phyloP scores from a whole-genome alignment of 805 yeast genomes.

The Komagataella kurtzmanii region DNA sequence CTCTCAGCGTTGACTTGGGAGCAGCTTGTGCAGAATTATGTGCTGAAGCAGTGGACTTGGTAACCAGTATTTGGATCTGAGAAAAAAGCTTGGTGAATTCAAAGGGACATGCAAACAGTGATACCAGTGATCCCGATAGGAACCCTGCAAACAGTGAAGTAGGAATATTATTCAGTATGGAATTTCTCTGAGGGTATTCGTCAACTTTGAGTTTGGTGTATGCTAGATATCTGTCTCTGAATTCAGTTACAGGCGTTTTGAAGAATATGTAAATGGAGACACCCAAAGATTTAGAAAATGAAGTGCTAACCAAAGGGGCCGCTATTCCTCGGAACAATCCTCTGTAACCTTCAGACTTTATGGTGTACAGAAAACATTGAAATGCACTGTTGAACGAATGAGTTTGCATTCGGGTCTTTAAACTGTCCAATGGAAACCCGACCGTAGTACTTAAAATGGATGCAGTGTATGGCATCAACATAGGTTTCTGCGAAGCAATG shows the following conservation, averaged over 20 bases:
- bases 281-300: slow-evolving; percentile 50
- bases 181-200: slow-evolving; percentile 4
- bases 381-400: slow-evolving; percentile 43
- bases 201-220: slow-evolving; percentile 1
- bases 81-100: slow-evolving; percentile 76
- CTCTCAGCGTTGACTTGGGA: slow-evolving; percentile 21
- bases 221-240: neutral
- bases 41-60: slow-evolving; percentile 10
- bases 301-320: slow-evolving; percentile 60
- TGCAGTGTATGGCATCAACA: slow-evolving; percentile 49
- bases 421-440: slow-evolving; percentile 82
- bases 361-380: slow-evolving; percentile 45
- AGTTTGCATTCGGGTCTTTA: slow-evolving; percentile 80
- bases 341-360: slow-evolving; percentile 43
- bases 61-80: slow-evolving; percentile 46
- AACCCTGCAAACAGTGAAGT: slow-evolving; percentile 43
- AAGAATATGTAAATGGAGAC: slow-evolving; percentile 48
- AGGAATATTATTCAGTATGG: slow-evolving; percentile 26
- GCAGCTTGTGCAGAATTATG: slow-evolving; percentile 9
- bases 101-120: slow-evolving; percentile 68
- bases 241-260: slow-evolving; percentile 27
- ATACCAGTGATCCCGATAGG: slow-evolving; percentile 50
- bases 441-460: slow-evolving; percentile 50
- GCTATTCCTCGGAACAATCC: slow-evolving; percentile 70
- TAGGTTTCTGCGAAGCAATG: slow-evolving; percentile 38